phyloP scores from a whole-genome alignment of 257 asterid genomes.

The Rhazya stricta region DNA sequence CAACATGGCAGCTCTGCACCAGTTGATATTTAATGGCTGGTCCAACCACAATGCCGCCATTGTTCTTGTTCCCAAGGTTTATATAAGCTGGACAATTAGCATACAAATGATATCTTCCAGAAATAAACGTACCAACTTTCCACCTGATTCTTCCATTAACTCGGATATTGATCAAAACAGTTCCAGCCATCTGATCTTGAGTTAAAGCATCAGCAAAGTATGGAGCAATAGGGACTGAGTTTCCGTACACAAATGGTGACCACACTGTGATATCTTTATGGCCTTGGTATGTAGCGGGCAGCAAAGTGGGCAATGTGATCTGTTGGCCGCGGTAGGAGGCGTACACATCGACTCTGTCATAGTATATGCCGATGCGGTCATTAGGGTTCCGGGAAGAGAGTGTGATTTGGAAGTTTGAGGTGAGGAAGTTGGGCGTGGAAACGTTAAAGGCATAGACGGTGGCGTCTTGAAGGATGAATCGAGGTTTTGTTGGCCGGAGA shows the following conservation, averaged over 20 bases:
- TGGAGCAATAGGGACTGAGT: conserved; percentile 50
- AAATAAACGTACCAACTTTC: conserved; percentile 67
- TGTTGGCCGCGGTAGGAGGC: conserved; percentile 65
- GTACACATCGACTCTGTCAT: conserved; percentile 49
- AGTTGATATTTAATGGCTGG: conserved; percentile 44
- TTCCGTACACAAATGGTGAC: conserved; percentile 59
- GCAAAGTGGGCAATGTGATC: conserved; percentile 40
- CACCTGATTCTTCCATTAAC: conserved; percentile 60
- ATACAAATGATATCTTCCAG: conserved; percentile 49
- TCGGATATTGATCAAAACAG: conserved; percentile 37
- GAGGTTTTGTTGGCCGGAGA: conserved; percentile 70
- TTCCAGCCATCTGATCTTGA: conserved; percentile 47
- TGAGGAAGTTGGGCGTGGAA: conserved; percentile 42
- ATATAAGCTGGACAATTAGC: conserved; percentile 81
- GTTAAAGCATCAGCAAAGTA: conserved; percentile 23
- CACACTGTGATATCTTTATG: conserved; percentile 55
- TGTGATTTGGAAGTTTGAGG: conserved; percentile 53
- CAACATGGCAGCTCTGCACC: conserved; percentile 49
- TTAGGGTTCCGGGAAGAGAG: conserved; percentile 60
- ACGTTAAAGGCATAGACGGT: conserved; percentile 61
- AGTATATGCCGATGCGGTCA: conserved; percentile 46
- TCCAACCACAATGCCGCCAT: conserved; percentile 27
- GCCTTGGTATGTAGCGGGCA: conserved; percentile 57
- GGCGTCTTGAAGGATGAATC: conserved; percentile 62
- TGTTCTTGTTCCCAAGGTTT: conserved; percentile 28